A percentile compares a stretch with the other conserved stretches of the same genome.
Conservation (phyloP, 2,329 filamentous ascomycete genomes). For the Diaporthe batatas region DNA sequence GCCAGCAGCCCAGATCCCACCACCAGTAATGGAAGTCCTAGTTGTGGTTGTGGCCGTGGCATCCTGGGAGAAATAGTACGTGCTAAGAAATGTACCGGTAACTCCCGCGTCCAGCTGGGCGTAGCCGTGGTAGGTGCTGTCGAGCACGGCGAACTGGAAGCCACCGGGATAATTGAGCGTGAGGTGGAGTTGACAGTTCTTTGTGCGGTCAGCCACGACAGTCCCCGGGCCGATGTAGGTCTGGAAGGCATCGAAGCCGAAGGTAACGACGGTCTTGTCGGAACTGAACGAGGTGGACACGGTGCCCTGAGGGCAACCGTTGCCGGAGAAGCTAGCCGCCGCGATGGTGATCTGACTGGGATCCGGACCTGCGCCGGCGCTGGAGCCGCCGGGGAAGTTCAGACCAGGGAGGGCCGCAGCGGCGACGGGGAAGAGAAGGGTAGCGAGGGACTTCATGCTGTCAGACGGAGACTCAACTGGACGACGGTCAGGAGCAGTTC, state of each 20-base stretch:
- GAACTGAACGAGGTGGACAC: constrained; percentile 58
- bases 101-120: constrained; percentile 60
- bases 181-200: constrained; percentile 63
- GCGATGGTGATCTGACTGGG: constrained; percentile 57
- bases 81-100: constrained; percentile 60
- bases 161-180: constrained; percentile 61
- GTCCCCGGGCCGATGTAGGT: constrained; percentile 61
- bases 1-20: constrained; percentile 56
- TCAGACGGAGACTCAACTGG: constrained; percentile 25
- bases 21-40: constrained; percentile 57
- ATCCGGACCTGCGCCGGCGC: constrained; percentile 53
- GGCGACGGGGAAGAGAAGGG: constrained; percentile 54
- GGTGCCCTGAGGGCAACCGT: constrained; percentile 59
- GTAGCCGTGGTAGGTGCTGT: constrained; percentile 64
- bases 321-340: constrained; percentile 57
- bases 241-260: constrained; percentile 62
- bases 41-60: constrained; percentile 59
- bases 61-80: constrained; percentile 63
- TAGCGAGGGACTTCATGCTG: constrained; percentile 55
- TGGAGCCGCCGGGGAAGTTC: constrained; percentile 45
- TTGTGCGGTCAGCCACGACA: constrained; percentile 53
- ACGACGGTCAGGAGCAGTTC: constrained; percentile 34
- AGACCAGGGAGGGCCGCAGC: constrained; percentile 51
- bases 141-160: constrained; percentile 61
- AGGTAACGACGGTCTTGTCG: constrained; percentile 60